Base-by-base conservation (phyloP, 495 filamentous ascomycete genomes). In the Annulohypoxylon bovei region DNA sequence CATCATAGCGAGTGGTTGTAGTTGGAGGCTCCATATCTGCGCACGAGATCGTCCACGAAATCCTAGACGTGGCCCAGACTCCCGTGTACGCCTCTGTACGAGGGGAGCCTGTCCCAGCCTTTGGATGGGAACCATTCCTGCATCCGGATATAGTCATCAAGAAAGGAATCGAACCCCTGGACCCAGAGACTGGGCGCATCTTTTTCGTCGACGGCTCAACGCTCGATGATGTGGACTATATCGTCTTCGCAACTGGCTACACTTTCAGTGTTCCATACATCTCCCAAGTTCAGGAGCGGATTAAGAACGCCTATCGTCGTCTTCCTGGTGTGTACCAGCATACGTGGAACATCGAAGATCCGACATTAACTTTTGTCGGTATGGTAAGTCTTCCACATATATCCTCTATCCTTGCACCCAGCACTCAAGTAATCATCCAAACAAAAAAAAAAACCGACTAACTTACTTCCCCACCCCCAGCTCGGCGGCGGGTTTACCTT, bases 171-270 rank as follows among this genome's bases (percentile, higher is more conserved):
- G 57, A 62, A 8, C 67, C 28, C 0, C 73, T 77, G 3, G 72
- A 78, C 22, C 61, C 76, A 3, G 75, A 76, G 3, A 81, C 79
- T 28, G 79, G 83, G 2, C 70, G 77, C 9, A 65, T 82, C 14
- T 68, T 80, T 65, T 88, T 89, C 63, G 81, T 80, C 54, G 85
- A 88, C 55, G 85, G 86, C 11, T 81, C 79, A 7, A 79, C 67
- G 0, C 72, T 86, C 14, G 74, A 81, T 0, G 75, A 79, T 12
- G 81, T 88, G n/a, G 87, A 90, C 65, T 74, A 87, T 60, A 80
- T 90, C 53, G 81, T 89, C 60, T 85, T 89, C 62, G 87, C 81
- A 30, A 88, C 87, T 1, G 86, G 87, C 0, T 89, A 87, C 62
- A 83, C 82, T 11, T 88, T 85, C 80, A 86, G 82, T 6, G 62